Conservation (phyloP, 2,329 filamentous ascomycete species). For the Fusarium sublunatum region DNA sequence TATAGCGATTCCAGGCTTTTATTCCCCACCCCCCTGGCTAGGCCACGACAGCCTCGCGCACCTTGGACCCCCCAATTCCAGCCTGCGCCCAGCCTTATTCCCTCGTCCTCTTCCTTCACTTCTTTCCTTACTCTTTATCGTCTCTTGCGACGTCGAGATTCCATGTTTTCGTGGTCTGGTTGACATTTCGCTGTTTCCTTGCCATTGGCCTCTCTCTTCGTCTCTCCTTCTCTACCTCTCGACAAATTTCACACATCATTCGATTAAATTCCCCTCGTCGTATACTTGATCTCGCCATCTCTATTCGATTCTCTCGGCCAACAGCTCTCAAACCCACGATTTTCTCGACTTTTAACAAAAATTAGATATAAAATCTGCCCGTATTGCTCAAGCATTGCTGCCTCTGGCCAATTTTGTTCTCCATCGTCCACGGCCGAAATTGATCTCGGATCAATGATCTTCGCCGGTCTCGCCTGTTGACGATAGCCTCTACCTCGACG, state of each 20-base stretch:
- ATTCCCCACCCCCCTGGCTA: conserved; percentile 34
- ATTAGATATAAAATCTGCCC: conserved; percentile 18
- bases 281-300: conserved; percentile 23
- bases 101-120: conserved; percentile 33
- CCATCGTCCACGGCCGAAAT: conserved; percentile 12
- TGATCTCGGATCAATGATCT: conserved; percentile 42
- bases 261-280: conserved; percentile 31
- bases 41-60: conserved; percentile 46
- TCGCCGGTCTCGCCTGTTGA: conserved; percentile 30
- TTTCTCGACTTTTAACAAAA: conserved; percentile 15
- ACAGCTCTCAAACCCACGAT: conserved; percentile 19
- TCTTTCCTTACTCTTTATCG: conserved; percentile 20
- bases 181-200: conserved; percentile 14
- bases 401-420: conserved; percentile 8
- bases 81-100: conserved; percentile 45
- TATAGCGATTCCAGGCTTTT: conserved; percentile 41
- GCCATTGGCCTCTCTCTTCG: conserved; percentile 21
- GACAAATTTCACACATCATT: conserved; percentile 18
- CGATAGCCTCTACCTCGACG: conserved; percentile 33
- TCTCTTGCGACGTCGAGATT: conserved; percentile 15
- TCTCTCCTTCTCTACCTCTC: conserved; percentile 21
- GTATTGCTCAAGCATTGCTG: neutral
- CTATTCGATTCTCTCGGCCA: conserved; percentile 22
- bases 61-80: conserved; percentile 45
- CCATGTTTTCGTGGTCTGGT: conserved; percentile 22